Conservation (phyloP, 345 rosid species). For the Brassica nigra region DNA sequence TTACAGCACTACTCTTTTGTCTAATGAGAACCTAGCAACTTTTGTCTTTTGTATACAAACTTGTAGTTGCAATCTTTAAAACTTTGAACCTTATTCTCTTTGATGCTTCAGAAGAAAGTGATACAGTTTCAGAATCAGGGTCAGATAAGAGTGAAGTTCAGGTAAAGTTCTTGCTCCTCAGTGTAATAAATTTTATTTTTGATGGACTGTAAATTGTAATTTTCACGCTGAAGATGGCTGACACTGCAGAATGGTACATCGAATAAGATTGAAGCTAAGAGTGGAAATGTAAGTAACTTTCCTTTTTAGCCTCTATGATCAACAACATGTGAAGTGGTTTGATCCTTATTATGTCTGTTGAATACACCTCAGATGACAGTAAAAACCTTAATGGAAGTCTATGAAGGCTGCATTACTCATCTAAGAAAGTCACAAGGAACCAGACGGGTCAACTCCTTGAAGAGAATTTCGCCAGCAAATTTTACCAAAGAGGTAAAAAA, state of each 20-base stretch:
- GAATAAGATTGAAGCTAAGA: conserved; percentile 43
- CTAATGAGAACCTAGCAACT: conserved; percentile 21
- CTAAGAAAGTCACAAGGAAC: conserved; percentile 62
- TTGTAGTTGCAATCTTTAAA: conserved; percentile 9
- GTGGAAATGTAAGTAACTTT: conserved; percentile 55
- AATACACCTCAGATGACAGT: conserved; percentile 64
- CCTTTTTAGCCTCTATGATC: neutral
- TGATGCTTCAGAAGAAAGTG: conserved; percentile 55
- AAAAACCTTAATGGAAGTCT: conserved; percentile 61
- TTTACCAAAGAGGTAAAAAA: conserved; percentile 72
- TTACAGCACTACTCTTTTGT: neutral
- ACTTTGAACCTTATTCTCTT: conserved; percentile 8
- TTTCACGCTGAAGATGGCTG: conserved; percentile 18
- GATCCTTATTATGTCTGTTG: conserved; percentile 3
- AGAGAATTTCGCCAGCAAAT: conserved; percentile 83
- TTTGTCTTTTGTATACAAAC: neutral
- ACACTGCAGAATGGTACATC: conserved; percentile 37
- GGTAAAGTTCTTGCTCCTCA: conserved; percentile 43
- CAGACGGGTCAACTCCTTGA: conserved; percentile 69
- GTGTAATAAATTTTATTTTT: neutral
- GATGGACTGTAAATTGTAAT: conserved; percentile 15
- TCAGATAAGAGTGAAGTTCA: conserved; percentile 50
- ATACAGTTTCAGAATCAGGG: conserved; percentile 28
- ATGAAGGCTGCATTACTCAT: conserved; percentile 68
- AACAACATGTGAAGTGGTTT: neutral